Evolutionary conservation across 495 filamentous ascomycete species (phyloP), one percentile per base, ranked within the genome.

Genomic region (Aspergillus haitiensis): DNA sequence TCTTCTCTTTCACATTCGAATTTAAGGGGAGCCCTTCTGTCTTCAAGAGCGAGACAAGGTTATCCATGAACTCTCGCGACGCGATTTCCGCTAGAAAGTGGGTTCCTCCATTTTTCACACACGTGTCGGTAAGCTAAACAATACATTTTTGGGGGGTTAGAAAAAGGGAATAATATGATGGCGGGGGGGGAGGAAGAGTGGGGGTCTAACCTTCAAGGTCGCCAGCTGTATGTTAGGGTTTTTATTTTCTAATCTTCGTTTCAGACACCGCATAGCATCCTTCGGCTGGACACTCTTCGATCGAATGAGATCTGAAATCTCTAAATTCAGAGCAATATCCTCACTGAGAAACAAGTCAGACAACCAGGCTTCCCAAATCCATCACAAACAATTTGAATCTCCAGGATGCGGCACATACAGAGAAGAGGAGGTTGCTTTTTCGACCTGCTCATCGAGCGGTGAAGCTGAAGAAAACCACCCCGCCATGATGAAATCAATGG

Each of bases 51-150:
- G 92, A 96, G 9, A 92, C 89, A 35, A 98, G 74, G 66, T 96
- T 97, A 72, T 98, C 94, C 91, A 98, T 95, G 64, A 98, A 98
- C 75, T 98, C 94, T 57, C 93, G 85, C 3, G 93, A 96, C 12
- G 94, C 93, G 59, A 98, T 93, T 74, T 98, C 94, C 51, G 86
- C 81, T 45, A 98, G 84, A 68, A 98, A 98, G 74, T 98, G 94
- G n/a, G 87, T 85, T 46, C 94, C 94, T 27, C 94, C 94, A 75
- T 98, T 98, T 74, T 98, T 98, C 34, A 98, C 93, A 69, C 94
- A 98, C 6, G 94, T 98, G 77, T 98, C 94, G 34, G 93, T 97
- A 60, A 98, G 88, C 87, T 86, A 47, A 49, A 67, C 58, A 27
- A 5, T 33, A 52, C 40, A 15, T 8, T 1, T 44, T 33, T 42